phyloP scores from a whole-genome alignment of 140 eudicot species.

The Bidens hawaiensis region DNA sequence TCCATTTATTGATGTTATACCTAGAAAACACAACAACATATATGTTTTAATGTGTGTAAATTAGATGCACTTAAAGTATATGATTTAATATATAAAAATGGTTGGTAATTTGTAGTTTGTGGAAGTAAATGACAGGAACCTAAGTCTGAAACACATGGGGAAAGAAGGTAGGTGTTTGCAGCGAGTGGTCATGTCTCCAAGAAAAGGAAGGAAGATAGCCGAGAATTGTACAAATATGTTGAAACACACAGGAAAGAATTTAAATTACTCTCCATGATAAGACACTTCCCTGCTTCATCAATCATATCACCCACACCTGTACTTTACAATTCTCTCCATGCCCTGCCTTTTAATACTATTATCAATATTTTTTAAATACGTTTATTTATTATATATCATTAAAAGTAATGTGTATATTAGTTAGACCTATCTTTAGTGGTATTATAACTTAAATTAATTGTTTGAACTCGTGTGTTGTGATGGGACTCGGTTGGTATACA shows the following conservation, averaged over 20 bases:
- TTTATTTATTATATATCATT: too few relatives aligned
- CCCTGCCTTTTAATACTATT: too few relatives aligned
- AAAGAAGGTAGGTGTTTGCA: conserved; percentile 10
- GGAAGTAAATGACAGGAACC: background rate
- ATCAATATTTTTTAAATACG: too few relatives aligned
- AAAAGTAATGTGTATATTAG: too few relatives aligned
- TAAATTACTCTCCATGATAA: conserved; percentile 10
- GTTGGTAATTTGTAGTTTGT: background rate
- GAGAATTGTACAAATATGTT: conserved; percentile 27
- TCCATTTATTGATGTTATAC: too few relatives aligned
- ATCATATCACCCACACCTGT: conserved; percentile 22
- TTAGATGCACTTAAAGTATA: background rate
- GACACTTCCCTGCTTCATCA: conserved; percentile 38
- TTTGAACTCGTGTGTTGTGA: too few relatives aligned
- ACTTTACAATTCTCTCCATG: too few relatives aligned
- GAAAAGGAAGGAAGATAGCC: conserved; percentile 27
- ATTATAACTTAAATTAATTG: too few relatives aligned
- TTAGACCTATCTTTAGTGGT: too few relatives aligned
- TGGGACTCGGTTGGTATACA: too few relatives aligned
- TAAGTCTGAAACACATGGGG: background rate
- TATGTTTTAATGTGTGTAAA: too few relatives aligned
- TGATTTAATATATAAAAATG: background rate
- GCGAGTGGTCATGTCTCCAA: conserved; percentile 35
- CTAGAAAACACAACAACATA: too few relatives aligned
- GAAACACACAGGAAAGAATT: conserved; percentile 36